A percentile compares a stretch with the other conserved stretches of the same genome.
Evolutionary conservation across 441 rosid genomes (phyloP).

Genomic region (Codiaeum variegatum): DNA sequence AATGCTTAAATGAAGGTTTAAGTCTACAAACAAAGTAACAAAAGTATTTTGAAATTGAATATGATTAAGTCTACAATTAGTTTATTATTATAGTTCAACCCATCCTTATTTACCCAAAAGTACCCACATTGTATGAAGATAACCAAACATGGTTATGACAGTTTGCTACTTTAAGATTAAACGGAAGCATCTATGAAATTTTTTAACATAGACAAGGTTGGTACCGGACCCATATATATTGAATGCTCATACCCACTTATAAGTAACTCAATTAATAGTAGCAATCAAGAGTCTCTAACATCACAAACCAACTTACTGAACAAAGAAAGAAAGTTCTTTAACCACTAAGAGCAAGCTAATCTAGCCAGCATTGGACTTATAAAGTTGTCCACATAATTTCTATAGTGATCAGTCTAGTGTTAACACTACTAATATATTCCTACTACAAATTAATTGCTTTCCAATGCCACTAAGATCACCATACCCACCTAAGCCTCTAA

Average conservation of each 20-base stretch:
- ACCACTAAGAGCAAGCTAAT: not conserved
- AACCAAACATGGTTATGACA: not conserved
- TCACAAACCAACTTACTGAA: not conserved
- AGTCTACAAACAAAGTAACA: not conserved
- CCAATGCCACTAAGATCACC: conserved; percentile 33
- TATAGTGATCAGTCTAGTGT: not conserved
- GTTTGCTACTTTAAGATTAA: not conserved
- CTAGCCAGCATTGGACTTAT: not conserved
- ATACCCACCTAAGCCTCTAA: conserved; percentile 49
- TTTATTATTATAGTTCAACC: not conserved
- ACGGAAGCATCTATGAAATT: not conserved
- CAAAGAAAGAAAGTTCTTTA: not conserved
- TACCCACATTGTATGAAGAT: not conserved
- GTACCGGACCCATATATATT: not conserved
- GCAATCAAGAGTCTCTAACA: not conserved
- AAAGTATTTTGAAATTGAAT: not conserved
- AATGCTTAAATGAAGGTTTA: not conserved
- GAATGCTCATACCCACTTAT: not conserved
- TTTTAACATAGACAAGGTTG: not conserved
- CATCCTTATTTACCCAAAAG: not conserved
- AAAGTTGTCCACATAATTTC: not conserved
- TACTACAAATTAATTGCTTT: not conserved
- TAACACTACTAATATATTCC: not conserved
- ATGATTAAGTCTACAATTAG: not conserved
- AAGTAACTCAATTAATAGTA: not conserved